Percentiles rank a stretch among this genome's conserved stretches.
Conservation (phyloP, 2,329 filamentous ascomycete genomes). For the Neopestalotiopsis clavispora region DNA sequence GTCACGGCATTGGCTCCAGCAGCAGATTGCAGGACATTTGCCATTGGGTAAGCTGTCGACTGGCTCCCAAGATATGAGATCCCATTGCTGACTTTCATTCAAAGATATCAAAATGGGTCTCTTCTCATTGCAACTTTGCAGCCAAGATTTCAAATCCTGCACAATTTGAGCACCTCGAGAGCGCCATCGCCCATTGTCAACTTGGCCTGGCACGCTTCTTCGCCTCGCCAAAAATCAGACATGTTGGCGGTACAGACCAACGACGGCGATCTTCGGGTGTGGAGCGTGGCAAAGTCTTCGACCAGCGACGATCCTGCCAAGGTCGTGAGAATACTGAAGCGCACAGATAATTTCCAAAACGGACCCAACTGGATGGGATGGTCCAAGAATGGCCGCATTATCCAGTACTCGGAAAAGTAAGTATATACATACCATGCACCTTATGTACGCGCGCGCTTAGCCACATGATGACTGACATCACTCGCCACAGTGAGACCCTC, state of each 20-base stretch:
- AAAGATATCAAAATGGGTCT: constrained; percentile 91
- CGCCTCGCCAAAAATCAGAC: constrained; percentile 93
- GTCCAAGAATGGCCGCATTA: constrained; percentile 96
- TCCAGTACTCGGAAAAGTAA: constrained; percentile 90
- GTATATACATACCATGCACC: constrained; percentile 52
- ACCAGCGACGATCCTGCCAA: constrained; percentile 77
- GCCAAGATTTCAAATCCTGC: constrained; percentile 90
- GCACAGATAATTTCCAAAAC: constrained; percentile 72
- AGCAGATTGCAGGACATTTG: constrained; percentile 90
- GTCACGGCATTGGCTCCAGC: constrained; percentile 93
- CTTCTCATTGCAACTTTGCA: constrained; percentile 88
- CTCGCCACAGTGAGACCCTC: constrained; percentile 73
- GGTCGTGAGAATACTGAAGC: constrained; percentile 85
- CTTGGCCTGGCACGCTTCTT: constrained; percentile 94
- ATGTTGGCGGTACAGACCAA: constrained; percentile 94
- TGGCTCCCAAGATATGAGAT: no score
- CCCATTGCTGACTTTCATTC: neutral
- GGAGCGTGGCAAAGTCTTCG: constrained; percentile 89
- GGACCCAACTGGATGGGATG: constrained; percentile 96
- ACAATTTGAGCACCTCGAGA: constrained; percentile 85
- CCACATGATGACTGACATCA: constrained; percentile 30
- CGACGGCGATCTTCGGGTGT: constrained; percentile 91
- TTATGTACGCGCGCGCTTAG: constrained; percentile 56
- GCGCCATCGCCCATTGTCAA: constrained; percentile 86
- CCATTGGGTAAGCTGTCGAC: constrained; percentile 76